Evolutionary conservation across 352 stramenopile genomes (phyloP).

Genomic region (Lagenidium sp.): DNA sequence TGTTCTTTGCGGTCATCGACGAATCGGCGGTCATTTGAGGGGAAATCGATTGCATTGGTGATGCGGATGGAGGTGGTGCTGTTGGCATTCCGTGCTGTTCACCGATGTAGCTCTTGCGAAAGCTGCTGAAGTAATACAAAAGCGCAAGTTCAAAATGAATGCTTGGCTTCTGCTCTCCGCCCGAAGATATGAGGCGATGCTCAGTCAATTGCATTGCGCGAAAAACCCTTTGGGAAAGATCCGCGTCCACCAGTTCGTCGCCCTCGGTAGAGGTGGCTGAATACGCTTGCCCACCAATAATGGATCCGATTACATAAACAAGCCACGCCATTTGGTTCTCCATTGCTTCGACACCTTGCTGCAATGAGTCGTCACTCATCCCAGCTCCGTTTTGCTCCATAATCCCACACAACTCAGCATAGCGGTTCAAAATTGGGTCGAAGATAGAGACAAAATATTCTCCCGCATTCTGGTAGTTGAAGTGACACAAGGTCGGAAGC

Average conservation of each 20-base stretch:
- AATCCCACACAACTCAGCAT: conserved; percentile 85
- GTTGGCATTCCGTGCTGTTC: conserved; percentile 87
- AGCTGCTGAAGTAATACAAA: conserved; percentile 96
- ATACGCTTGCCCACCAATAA: conserved; percentile 95
- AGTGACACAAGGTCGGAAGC: conserved; percentile 94
- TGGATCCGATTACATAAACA: conserved; percentile 93
- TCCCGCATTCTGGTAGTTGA: conserved; percentile 92
- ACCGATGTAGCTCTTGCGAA: conserved; percentile 88
- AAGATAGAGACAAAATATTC: conserved; percentile 93
- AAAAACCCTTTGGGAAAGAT: conserved; percentile 93
- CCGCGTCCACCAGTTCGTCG: conserved; percentile 93
- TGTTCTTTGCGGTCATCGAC: conserved; percentile 88
- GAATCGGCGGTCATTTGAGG: conserved; percentile 63
- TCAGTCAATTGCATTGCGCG: conserved; percentile 95
- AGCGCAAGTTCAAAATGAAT: conserved; percentile 93
- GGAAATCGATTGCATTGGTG: conserved; percentile 44
- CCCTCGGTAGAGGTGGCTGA: conserved; percentile 88
- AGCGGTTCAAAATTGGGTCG: conserved; percentile 92
- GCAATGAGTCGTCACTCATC: conserved; percentile 28
- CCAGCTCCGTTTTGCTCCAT: conserved; percentile 43
- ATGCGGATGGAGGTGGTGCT: conserved; percentile 38
- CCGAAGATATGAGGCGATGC: conserved; percentile 88
- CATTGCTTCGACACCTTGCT: conserved; percentile 71
- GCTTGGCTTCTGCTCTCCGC: conserved; percentile 79
- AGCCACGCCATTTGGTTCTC: conserved; percentile 97